phyloP scores from a whole-genome alignment of 1,284 basidiomycete species.

The Jaminaea rosea region DNA sequence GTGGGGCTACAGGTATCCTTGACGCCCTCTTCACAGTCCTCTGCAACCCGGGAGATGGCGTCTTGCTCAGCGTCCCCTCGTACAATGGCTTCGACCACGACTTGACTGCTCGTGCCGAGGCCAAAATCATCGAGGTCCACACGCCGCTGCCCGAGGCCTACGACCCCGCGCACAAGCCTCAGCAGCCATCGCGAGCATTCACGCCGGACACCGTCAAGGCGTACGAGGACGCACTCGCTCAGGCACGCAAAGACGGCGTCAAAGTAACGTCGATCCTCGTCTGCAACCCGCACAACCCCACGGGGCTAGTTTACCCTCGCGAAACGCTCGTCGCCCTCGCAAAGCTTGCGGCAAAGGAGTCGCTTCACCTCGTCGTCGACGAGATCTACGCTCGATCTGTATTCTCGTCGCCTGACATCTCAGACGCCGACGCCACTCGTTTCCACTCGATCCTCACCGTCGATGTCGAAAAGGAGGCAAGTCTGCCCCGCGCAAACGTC shows the following conservation, averaged over 20 bases:
- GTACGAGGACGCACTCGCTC: slow-evolving; percentile 18
- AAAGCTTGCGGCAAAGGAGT: slow-evolving; percentile 21
- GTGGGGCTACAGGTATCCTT: slow-evolving; percentile 27
- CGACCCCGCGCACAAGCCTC: background rate
- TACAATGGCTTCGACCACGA: slow-evolving; percentile 31
- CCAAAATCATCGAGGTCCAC: slow-evolving; percentile 14
- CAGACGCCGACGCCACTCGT: slow-evolving; percentile 5
- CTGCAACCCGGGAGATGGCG: slow-evolving; percentile 24
- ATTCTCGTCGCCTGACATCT: slow-evolving; percentile 12
- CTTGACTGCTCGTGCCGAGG: slow-evolving; percentile 15
- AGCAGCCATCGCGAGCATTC: slow-evolving; percentile 8
- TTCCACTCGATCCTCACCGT: slow-evolving; percentile 29
- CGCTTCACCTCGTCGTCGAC: slow-evolving; percentile 31
- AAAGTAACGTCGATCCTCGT: slow-evolving; percentile 16
- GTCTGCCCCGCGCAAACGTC: slow-evolving; percentile 15
- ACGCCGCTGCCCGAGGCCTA: slow-evolving; percentile 8
- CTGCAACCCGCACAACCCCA: slow-evolving; percentile 37
- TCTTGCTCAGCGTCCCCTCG: slow-evolving; percentile 26
- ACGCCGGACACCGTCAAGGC: slow-evolving; percentile 10
- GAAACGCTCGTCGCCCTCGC: slow-evolving; percentile 21
- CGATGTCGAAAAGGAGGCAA: slow-evolving; percentile 15
- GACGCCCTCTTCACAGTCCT: slow-evolving; percentile 27
- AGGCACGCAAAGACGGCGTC: slow-evolving; percentile 14
- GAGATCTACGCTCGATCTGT: slow-evolving; percentile 35
- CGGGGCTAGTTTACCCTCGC: slow-evolving; percentile 27